These are phyloP conservation scores for Microstegium vimineum DNA, from an alignment of 176 grass and related monocot species.

Conservation along the genomic window DNA sequence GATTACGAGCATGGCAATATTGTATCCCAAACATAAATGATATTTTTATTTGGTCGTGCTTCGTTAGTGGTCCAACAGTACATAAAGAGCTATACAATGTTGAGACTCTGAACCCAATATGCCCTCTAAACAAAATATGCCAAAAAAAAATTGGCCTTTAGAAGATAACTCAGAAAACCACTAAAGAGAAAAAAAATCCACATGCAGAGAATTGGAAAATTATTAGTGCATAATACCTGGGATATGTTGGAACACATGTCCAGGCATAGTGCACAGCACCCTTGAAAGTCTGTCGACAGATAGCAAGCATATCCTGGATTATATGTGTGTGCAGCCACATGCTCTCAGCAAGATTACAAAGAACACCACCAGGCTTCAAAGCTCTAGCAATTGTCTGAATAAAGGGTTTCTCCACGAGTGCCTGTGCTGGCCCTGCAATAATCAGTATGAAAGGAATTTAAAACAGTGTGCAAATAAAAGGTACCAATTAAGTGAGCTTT, in stretches of 20 bases:
- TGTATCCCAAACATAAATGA: background rate
- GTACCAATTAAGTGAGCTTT: background rate
- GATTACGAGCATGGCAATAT: background rate
- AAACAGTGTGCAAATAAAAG: background rate
- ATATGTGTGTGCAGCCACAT: constrained; percentile 92
- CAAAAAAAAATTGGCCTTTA: constrained; percentile 9
- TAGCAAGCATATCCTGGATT: constrained; percentile 88
- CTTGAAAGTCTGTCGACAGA: constrained; percentile 68
- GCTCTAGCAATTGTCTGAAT: constrained; percentile 77
- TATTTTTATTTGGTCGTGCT: background rate
- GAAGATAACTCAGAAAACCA: background rate
- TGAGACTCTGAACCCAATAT: background rate
- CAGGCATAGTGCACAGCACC: constrained; percentile 78
- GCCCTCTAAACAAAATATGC: background rate
- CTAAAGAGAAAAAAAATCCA: background rate
- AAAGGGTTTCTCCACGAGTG: constrained; percentile 91
- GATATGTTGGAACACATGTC: constrained; percentile 89
- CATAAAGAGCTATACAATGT: background rate
- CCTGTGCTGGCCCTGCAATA: constrained; percentile 72
- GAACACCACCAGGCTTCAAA: constrained; percentile 81
- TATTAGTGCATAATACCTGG: constrained; percentile 42
- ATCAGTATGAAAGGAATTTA: background rate
- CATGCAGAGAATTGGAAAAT: background rate
- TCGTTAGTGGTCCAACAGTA: background rate
- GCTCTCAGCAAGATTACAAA: constrained; percentile 91